Evolutionary conservation across 768 basidiomycete genomes (phyloP).

Genomic region (Crassisporium funariophilum): DNA sequence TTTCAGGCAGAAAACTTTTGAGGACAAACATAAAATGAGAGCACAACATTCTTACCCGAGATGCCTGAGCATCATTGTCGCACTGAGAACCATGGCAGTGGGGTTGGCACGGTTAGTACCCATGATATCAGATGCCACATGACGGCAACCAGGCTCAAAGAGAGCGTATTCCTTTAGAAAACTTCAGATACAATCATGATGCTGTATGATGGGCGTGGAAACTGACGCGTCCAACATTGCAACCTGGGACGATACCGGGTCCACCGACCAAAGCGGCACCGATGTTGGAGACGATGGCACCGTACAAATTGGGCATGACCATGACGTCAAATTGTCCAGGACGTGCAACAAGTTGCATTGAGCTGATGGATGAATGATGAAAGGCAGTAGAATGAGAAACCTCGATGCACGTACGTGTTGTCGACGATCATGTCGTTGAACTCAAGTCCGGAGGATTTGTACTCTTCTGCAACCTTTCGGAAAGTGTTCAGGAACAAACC

Average conservation of each 20-base stretch:
- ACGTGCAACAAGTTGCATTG: slow-evolving; percentile 98
- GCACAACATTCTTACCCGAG: slow-evolving; percentile 61
- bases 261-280: slow-evolving; percentile 98
- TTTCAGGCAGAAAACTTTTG: slow-evolving; percentile 29
- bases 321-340: slow-evolving; percentile 98
- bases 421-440: slow-evolving; percentile 99
- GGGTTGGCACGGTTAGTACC: slow-evolving; percentile 96
- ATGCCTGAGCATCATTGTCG: slow-evolving; percentile 97
- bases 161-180: slow-evolving; percentile 84
- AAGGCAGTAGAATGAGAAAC: not conserved
- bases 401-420: slow-evolving; percentile 71
- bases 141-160: slow-evolving; percentile 98
- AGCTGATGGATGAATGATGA: slow-evolving; percentile 49
- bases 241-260: slow-evolving; percentile 96
- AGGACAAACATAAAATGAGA: slow-evolving; percentile 9
- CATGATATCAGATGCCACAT: slow-evolving; percentile 95
- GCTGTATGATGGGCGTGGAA: not conserved
- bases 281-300: slow-evolving; percentile 97
- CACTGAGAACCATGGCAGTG: slow-evolving; percentile 94
- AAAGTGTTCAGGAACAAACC: slow-evolving; percentile 99
- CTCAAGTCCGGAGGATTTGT: slow-evolving; percentile 87
- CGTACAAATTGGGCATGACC: slow-evolving; percentile 99
- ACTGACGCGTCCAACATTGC: slow-evolving; percentile 90
- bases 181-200: slow-evolving; percentile 10
- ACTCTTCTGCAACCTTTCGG: slow-evolving; percentile 94